Percentiles rank a stretch among this genome's conserved stretches.
Conservation (phyloP, 2,329 filamentous ascomycete species). For the Phaeosphaeriaceae sp. region DNA sequence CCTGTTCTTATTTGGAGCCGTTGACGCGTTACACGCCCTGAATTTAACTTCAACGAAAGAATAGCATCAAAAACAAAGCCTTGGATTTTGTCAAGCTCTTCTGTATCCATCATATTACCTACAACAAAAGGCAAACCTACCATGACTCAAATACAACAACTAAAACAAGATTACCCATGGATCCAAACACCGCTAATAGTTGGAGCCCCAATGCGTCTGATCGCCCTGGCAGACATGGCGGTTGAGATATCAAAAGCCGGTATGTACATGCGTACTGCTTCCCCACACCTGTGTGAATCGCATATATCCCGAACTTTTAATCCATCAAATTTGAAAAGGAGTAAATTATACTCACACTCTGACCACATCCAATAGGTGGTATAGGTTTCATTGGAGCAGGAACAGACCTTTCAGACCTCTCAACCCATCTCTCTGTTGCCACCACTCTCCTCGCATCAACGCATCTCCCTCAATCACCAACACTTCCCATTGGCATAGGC, state of each 20-base stretch:
- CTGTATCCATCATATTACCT: no score
- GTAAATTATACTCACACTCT: not conserved
- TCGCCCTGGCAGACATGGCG: constrained; percentile 63
- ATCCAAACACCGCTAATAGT: constrained; percentile 63
- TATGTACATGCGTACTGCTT: constrained; percentile 15
- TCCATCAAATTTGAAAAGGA: no score
- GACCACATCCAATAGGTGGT: constrained; percentile 42
- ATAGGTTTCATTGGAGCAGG: constrained; percentile 56
- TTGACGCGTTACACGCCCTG: not conserved
- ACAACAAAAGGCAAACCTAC: not conserved
- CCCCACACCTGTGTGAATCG: not conserved
- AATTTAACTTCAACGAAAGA: not conserved
- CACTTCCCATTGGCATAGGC: constrained; percentile 64
- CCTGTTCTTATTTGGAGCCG: not conserved
- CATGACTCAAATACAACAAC: constrained; percentile 18
- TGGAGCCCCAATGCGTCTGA: constrained; percentile 72
- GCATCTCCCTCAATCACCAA: constrained; percentile 9
- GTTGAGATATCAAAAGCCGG: constrained; percentile 64
- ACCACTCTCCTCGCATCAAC: constrained; percentile 25
- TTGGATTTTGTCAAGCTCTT: no score
- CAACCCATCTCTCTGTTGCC: constrained; percentile 33
- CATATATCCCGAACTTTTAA: not conserved
- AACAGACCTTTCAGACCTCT: constrained; percentile 48
- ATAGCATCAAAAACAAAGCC: not conserved
- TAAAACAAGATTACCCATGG: constrained; percentile 63